Base-by-base conservation (phyloP, 768 basidiomycete genomes). In the Mycena maculata region DNA sequence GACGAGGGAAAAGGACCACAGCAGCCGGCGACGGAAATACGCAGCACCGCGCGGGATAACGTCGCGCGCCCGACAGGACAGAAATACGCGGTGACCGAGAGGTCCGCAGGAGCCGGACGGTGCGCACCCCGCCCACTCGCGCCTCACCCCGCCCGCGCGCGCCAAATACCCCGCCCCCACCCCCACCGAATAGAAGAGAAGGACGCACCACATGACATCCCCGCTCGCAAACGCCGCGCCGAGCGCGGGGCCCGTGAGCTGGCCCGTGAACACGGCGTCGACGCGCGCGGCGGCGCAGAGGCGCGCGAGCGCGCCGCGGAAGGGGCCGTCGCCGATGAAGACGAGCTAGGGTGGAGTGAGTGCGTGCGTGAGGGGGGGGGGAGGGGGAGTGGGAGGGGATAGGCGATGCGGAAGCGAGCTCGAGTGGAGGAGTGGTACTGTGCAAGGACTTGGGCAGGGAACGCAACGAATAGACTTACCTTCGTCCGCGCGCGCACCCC, bases 211-310 rank as follows among this genome's bases (percentile, higher is more conserved):
- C 53, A 69, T 23, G 11, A 69, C 20, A 25, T 69, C 63, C 47
- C 18, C 68, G 15, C 63, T 61, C 18, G 63, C 68, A 9, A 69
- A 44, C 44, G 68, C 68, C 59, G 48, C 60, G 23, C 68, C 63
- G 3, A 69, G 39, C 38, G 1, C 30, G 18, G 15, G 20, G 1
- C 68, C 68, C 5, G 41, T 57, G 10, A 69, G 55, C 27, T 65
- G 63, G 5, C 68, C 68, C 15, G 49, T 65, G 15, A 65, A 69
- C 12, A 69, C 42, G 12, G 55, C 68, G 28, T 20, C 3, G 3
- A 62, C 44, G 11, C 33, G 16, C 3, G 25, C 4, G 12, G 5
- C 31, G 0, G 10, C 12, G 16, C 68, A 69, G 1, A 56, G 39
- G 0, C 7, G 5, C 13, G 31, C 47, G 4, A 65, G 30, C 3